A percentile compares a stretch with the other conserved stretches of the same genome.
phyloP scores from a whole-genome alignment of 2,329 filamentous ascomycete species.

The Claviceps humidiphila region DNA sequence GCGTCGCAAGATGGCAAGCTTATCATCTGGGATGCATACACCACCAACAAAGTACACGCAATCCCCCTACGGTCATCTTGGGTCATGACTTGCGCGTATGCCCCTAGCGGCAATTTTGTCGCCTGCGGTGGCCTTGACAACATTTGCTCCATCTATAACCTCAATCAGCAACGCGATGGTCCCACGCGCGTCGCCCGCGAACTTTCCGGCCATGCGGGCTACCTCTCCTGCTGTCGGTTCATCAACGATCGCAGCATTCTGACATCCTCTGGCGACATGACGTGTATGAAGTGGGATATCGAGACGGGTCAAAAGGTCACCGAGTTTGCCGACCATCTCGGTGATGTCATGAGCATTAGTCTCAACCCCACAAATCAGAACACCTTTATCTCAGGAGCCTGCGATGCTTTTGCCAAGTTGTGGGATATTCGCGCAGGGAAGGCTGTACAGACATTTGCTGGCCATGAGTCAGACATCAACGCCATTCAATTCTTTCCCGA shows the following conservation, averaged over 20 bases:
- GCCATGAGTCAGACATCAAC: conserved; percentile 98
- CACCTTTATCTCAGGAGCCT: conserved; percentile 97
- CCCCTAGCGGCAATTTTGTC: conserved; percentile 94
- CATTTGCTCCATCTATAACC: conserved; percentile 99
- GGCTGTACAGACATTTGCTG: conserved; percentile 95
- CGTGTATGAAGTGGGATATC: conserved; percentile 99
- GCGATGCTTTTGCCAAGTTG: conserved; percentile 94
- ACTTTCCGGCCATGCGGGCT: conserved; percentile 91
- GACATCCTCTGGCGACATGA: conserved; percentile 98
- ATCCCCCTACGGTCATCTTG: conserved; percentile 94
- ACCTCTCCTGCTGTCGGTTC: conserved; percentile 95
- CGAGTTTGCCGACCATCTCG: conserved; percentile 95
- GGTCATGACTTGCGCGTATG: conserved; percentile 99
- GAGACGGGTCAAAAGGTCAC: conserved; percentile 95
- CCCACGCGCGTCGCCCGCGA: conserved; percentile 92
- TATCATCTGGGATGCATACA: conserved; percentile 99
- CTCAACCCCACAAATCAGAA: conserved; percentile 99
- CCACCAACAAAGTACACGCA: conserved; percentile 98
- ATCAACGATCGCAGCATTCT: conserved; percentile 97
- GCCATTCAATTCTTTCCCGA: conserved; percentile 99
- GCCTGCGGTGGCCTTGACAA: conserved; percentile 98
- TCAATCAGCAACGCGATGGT: conserved; percentile 88
- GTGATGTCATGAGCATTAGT: conserved; percentile 99
- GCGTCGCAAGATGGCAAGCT: conserved; percentile 98
- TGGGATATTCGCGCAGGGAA: conserved; percentile 98